Base-by-base conservation (phyloP, 305 asterid species). In the Fraxinus ornus region DNA sequence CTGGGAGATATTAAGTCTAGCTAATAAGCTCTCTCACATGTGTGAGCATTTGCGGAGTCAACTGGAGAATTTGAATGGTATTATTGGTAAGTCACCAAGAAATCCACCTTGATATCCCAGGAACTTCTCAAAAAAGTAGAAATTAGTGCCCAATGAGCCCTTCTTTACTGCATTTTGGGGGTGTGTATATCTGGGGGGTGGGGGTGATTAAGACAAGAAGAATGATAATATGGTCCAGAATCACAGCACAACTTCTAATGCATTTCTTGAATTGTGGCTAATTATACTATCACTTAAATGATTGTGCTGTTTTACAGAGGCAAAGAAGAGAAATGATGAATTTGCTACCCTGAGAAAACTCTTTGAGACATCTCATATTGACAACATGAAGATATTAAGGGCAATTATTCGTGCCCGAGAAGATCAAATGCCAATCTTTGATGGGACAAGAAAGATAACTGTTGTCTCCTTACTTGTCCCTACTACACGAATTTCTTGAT, bases 1-100 rank as follows among this genome's bases (percentile, higher is more conserved):
- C 0, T 94, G 97, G 97, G 99, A 95, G 90, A 81, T 95, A 80
- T 78, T 84, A 26, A 91, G 91, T 57, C 84, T 95, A 86, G 90
- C 90, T 19, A 97, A 94, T 84, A 95, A 92, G 91, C 95, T 95
- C 57, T 86, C 87, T 0, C 91, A 90, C 80, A 91, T 93, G 81
- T 52, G 83, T 83, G 97, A 89, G 4, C 92, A 90, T 86, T 89
- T 95, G 36, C 88, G 85, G 32, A 79, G 52, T 32, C 94, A 90
- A 80, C 80, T 92, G 60, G 7, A 44, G 10, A 21, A 22, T 5
- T 92, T 92, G 57, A 57, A 71, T 33, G 36, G 36, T 33, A 33
- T 33, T 33, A 87, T 92, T 33, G 92, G 98, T 90, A 33, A 86
- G 89, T 80, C 75, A 44, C 15, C 5, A 33, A 35, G 37, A 35